Evolutionary conservation across 2,329 filamentous ascomycete species (phyloP), one percentile per base, ranked within the genome.

Genomic region (Nakataea oryzae): DNA sequence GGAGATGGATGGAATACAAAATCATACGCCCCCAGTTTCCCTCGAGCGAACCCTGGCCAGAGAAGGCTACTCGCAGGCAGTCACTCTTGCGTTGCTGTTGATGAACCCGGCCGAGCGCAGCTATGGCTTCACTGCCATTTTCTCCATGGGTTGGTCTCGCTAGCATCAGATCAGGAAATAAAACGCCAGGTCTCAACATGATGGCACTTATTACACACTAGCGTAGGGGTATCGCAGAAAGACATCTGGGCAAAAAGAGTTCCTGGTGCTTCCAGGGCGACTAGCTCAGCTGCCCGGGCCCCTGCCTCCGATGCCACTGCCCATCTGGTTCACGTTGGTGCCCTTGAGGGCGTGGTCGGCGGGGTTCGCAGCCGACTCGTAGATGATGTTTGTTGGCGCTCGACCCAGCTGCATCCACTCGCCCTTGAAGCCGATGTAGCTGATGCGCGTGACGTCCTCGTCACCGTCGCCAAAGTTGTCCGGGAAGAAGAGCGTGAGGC

Each of bases 341-440:
- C 84, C 84, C 76, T 85, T 86, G 27, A 88, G 28, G 75, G 82
- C 84, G 76, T 99, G 95, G 76, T 99, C 95, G 58, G 78, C 84
- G 14, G 93, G 95, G 73, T 97, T 96, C 47, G 95, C 89, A 29
- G 93, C 93, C 24, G 92, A 89, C 81, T 99, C 95, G 74, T 97
- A 99, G 64, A 96, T 70, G 68, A 97, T 93, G 67, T 89, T 91
- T 8, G 89, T 79, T 1, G 95, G 92, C 71, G 93, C 91, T 62
- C 88, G 82, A 58, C 88, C 95, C 70, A 96, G 75, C 72, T 87
- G 86, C 84, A 95, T 95, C 81, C 91, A 97, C 75, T 96, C 91
- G 28, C 95, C 95, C 76, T 91, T 93, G 79, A 99, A 97, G 1
- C 90, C 95, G 62, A 97, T 66, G 75, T 97, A 99, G 65, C 81